Evolutionary conservation across 1,139 yeast species (phyloP), one percentile per base, ranked within the genome.

Genomic region (Diutina siamensis): DNA sequence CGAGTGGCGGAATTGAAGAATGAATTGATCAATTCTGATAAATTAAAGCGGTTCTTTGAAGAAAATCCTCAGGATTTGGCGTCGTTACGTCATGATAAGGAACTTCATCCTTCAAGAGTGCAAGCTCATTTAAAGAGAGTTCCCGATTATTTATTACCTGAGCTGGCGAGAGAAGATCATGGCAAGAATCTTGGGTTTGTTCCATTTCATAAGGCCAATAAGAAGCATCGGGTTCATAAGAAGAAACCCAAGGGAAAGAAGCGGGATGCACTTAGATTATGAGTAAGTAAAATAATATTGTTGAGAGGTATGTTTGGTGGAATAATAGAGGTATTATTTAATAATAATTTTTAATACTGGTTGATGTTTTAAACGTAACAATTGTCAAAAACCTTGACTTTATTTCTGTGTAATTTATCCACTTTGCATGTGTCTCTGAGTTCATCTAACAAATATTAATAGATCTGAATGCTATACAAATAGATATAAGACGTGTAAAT

Each of bases 1-100:
- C 78, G 98, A 57, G 77, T 89, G 47, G 84, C 80, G 59, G 99
- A 94, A 61, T 74, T 94, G 60, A 84, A 85, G 60, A 77, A 82
- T 56, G 98, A 94, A 62, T 72, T 94, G 60, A 69, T 94, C 51
- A 79, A 89, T 41, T 84, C 94, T 53, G 97, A 88, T 52, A 88
- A 87, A 58, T 74, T 94, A 59, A 88, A 88, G 63, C 78, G 97
- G 57, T 95, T 88, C 65, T 94, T 94, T 58, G 97, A 92, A 63
- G 98, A 92, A 59, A 92, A 92, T 60, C 98, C 98, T n/a, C 94
- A 87, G 57, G 98, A 94, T 63, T 72, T 92, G 57, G 80, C 80
- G 13, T 79, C 83, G 46, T 76, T 92, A 60, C 82, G 97, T 60
- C 98, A 92, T 59, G 98, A 92, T 60, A 84, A 81, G 56, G 95